A percentile compares a stretch with the other conserved stretches of the same genome.
These are phyloP conservation scores for Petasospora rhodanensis DNA, from an alignment of 1,139 yeast species.

Conservation along the genomic window DNA sequence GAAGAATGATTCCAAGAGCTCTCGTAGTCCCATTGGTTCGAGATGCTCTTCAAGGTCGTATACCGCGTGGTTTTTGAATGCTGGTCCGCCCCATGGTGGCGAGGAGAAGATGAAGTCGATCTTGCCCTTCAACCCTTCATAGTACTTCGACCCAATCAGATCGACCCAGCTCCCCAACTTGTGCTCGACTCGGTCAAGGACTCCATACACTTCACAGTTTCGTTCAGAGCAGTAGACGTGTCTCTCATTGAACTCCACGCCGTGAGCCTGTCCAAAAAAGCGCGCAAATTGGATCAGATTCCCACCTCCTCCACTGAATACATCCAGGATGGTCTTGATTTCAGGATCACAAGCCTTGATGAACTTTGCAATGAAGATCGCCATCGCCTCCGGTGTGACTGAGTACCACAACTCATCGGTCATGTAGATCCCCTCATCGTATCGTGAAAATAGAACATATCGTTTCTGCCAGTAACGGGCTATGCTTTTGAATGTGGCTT, in stretches of 20 bases:
- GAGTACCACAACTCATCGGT: conserved; percentile 83
- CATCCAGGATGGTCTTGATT: conserved; percentile 48
- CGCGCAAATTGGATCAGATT: conserved; percentile 80
- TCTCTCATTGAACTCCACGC: conserved; percentile 59
- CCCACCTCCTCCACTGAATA: conserved; percentile 97
- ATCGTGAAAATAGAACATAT: conserved; percentile 52
- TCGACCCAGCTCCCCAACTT: conserved; percentile 54
- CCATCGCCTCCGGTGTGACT: conserved; percentile 82
- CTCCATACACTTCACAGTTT: conserved; percentile 71
- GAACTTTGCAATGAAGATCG: conserved; percentile 58
- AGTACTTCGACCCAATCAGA: conserved; percentile 28
- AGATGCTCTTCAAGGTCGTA: conserved; percentile 43
- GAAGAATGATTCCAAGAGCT: conserved; percentile 39
- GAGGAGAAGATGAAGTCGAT: conserved; percentile 74
- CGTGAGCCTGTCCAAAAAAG: conserved; percentile 53
- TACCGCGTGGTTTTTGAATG: conserved; percentile 41
- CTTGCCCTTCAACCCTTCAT: conserved; percentile 23
- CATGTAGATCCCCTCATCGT: conserved; percentile 68
- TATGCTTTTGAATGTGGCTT: conserved; percentile 6
- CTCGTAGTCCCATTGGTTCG: conserved; percentile 47
- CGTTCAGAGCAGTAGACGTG: conserved; percentile 64
- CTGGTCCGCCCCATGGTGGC: conserved; percentile 98
- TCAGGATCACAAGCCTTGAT: conserved; percentile 46
- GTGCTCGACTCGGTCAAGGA: conserved; percentile 44
- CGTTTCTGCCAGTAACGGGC: conserved; percentile 52